Evolutionary conservation across 1,139 yeast species (phyloP), one percentile per base, ranked within the genome.

Genomic region (Suhomyces choctaworum): DNA sequence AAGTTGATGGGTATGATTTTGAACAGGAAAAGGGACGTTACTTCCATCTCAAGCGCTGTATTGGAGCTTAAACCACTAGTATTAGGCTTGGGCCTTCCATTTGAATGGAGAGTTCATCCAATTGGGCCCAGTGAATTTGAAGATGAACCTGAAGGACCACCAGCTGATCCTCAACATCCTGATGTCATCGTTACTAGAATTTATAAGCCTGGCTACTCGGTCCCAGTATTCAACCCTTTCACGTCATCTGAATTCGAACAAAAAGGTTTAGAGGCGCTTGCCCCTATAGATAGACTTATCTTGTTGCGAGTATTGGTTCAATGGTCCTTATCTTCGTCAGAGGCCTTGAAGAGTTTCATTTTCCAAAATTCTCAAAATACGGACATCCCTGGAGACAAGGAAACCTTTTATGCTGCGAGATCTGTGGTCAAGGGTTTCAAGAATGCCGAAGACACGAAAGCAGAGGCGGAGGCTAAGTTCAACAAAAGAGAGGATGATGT

Each of bases 241-340:
- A 46, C 48, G 14, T 56, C 52, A 17, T 52, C 63, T 4, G 70
- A 64, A 2, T 66, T 78, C 37, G 78, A 70, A 34, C 51, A 51
- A 8, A 27, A 47, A 1, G 82, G 83, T 1, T 50, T 77, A 16
- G 50, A 57, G 3, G 78, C 76, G 0, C 54, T 78, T 17, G 37
- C 41, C 8, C 78, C 82, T 0, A 32, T 37, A 3, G 78, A 78
- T 41, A 54, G 83, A 34, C 53, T 78, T 14, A 57, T 76, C 7
- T 46, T 77, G 45, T 42, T 78, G 15, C 62, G 77, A 28, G 55
- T 70, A 1, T 53, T 78, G 39, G 62, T 64, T 1, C 73, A 70
- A 39, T 78, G 83, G 83, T 59, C 73, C 22, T 46, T 71, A 3
- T 48, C 70, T 0, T 52, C 67, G 8, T 75, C 80, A 0, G 73